phyloP scores from a whole-genome alignment of 169 alveolate genomes.

The Babesia divergens region DNA sequence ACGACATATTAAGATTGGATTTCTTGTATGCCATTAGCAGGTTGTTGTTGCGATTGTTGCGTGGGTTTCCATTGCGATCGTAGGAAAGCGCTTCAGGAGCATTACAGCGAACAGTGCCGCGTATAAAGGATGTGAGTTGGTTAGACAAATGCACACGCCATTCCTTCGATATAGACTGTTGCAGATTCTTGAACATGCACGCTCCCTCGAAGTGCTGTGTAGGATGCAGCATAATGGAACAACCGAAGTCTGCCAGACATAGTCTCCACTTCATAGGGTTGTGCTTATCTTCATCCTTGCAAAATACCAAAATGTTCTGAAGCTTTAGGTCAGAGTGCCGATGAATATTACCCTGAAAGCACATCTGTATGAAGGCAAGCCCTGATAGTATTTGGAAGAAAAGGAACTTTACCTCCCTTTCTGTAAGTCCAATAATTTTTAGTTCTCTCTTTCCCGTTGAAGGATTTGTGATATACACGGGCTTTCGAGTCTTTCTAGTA shows the following conservation, averaged over 20 bases:
- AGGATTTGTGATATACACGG: neutral
- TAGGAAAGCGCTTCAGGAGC: slow-evolving; percentile 63
- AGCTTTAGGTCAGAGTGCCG: slow-evolving; percentile 74
- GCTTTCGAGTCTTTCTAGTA: slow-evolving; percentile 1
- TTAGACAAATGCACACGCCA: slow-evolving; percentile 27
- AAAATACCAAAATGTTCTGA: slow-evolving; percentile 70
- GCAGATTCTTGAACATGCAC: slow-evolving; percentile 6
- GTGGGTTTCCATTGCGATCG: slow-evolving; percentile 51
- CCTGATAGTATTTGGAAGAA: slow-evolving; percentile 72
- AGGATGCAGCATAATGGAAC: slow-evolving; percentile 63
- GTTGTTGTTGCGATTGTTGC: slow-evolving; percentile 47
- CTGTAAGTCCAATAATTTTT: slow-evolving; percentile 65
- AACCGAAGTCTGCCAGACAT: slow-evolving; percentile 76
- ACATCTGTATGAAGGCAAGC: slow-evolving; percentile 69
- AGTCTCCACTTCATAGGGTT: slow-evolving; percentile 73
- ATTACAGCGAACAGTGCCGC: slow-evolving; percentile 58
- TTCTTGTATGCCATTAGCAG: slow-evolving; percentile 8
- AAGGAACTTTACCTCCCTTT: slow-evolving; percentile 68
- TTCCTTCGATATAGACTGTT: slow-evolving; percentile 29
- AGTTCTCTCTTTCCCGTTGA: slow-evolving; percentile 30
- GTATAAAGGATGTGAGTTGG: slow-evolving; percentile 46
- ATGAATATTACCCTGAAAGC: slow-evolving; percentile 73
- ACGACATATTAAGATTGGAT: neutral
- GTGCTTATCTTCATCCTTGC: slow-evolving; percentile 52
- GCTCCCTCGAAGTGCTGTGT: slow-evolving; percentile 53